These are phyloP conservation scores for Oryza meyeriana DNA, from an alignment of 176 grass and related monocot species.

Conservation along the genomic window DNA sequence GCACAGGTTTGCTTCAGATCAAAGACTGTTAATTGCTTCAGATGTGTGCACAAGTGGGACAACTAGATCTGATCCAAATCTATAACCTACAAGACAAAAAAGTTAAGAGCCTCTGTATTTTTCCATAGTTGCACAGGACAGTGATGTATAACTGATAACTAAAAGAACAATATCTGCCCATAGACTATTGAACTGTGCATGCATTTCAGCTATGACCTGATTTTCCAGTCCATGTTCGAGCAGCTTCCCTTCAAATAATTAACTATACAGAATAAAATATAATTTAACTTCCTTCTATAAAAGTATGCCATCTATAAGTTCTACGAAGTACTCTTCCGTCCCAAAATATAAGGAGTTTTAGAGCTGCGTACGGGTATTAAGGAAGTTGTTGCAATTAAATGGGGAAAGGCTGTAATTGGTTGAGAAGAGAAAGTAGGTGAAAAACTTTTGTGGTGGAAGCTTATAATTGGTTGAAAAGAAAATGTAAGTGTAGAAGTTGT, in stretches of 20 bases:
- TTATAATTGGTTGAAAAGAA: no score
- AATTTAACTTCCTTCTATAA: not conserved
- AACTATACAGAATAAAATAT: not conserved
- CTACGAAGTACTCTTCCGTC: no score
- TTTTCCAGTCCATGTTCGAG: not conserved
- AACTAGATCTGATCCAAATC: conserved; percentile 25
- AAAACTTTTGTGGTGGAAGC: no score
- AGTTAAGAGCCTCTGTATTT: not conserved
- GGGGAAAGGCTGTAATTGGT: no score
- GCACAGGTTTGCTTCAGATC: not conserved
- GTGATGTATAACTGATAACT: conserved; percentile 17
- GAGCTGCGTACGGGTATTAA: no score
- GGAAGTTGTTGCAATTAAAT: no score
- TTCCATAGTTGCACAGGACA: not conserved
- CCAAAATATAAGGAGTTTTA: no score
- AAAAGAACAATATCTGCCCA: conserved; percentile 12
- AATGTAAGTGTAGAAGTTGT: no score
- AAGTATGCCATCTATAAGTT: not conserved
- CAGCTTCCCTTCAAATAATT: not conserved
- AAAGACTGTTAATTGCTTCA: not conserved
- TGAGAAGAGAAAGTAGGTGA: no score
- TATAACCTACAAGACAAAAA: conserved; percentile 4
- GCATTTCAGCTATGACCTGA: not conserved
- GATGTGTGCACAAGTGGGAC: conserved; percentile 4
- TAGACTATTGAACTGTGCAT: not conserved